Conservation (phyloP, 2,329 filamentous ascomycete species). For the Fusarium miscanthi region DNA sequence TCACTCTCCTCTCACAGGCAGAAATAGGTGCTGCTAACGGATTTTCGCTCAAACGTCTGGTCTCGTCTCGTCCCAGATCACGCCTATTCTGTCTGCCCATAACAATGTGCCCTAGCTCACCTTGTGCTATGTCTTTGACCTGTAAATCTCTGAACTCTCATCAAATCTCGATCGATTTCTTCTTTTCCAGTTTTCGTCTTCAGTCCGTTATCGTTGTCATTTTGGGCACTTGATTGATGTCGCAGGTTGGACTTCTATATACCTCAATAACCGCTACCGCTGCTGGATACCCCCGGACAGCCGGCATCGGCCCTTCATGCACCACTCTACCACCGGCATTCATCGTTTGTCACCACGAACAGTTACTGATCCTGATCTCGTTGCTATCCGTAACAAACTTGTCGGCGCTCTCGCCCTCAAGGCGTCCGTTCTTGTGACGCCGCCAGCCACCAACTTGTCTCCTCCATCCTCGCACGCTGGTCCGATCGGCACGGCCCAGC, state of each 20-base stretch:
- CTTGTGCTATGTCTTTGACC: constrained; percentile 22
- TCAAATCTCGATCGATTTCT: neutral
- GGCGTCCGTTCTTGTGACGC: constrained; percentile 30
- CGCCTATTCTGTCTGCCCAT: constrained; percentile 32
- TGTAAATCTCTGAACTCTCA: constrained; percentile 19
- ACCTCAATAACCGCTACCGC: neutral
- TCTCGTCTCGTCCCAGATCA: constrained; percentile 12
- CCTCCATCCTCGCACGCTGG: constrained; percentile 14
- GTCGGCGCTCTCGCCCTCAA: constrained; percentile 28
- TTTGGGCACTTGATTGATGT: constrained; percentile 27
- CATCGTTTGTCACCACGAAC: constrained; percentile 18
- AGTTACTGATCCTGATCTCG: constrained; percentile 31
- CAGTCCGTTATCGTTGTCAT: constrained; percentile 8
- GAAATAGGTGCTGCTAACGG: constrained; percentile 13
- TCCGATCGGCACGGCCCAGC: constrained; percentile 4
- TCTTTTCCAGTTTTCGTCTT: neutral
- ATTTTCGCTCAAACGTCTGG: constrained; percentile 19
- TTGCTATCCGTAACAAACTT: constrained; percentile 23
- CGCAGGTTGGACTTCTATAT: neutral
- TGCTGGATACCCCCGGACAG: neutral
- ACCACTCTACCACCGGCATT: constrained; percentile 10
- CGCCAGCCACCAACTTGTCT: constrained; percentile 33
- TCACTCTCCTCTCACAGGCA: constrained; percentile 1
- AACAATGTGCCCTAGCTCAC: constrained; percentile 28
- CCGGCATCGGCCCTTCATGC: constrained; percentile 30